These are phyloP conservation scores for Prunus campanulata DNA, from an alignment of 306 rosid genomes.

Conservation along the genomic window DNA sequence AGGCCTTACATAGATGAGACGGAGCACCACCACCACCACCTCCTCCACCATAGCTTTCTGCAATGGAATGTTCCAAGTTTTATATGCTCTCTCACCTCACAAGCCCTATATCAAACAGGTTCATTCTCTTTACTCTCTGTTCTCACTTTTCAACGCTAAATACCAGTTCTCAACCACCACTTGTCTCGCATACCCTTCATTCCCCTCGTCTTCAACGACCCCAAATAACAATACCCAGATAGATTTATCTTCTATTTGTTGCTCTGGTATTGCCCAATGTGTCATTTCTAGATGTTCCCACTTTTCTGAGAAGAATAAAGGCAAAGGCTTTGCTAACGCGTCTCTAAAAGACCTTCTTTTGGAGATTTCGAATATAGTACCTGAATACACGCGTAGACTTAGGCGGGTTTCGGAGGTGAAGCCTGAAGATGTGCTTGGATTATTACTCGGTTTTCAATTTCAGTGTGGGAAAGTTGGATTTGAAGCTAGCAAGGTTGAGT, in stretches of 20 bases:
- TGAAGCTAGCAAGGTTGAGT: conserved; percentile 51
- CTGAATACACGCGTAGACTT: conserved; percentile 54
- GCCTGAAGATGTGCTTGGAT: conserved; percentile 54
- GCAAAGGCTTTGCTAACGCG: conserved; percentile 28
- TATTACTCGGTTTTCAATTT: conserved; percentile 54
- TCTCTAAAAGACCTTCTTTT: conserved; percentile 52
- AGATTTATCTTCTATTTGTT: conserved; percentile 27
- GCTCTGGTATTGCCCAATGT: conserved; percentile 50
- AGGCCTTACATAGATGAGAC: conserved; percentile 14
- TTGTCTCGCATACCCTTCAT: conserved; percentile 12
- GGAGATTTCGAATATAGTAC: conserved; percentile 55
- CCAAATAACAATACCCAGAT: conserved; percentile 17
- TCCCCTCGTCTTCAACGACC: background rate
- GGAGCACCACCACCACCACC: background rate
- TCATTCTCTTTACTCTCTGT: conserved; percentile 22
- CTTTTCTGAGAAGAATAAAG: conserved; percentile 22
- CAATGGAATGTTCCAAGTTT: conserved; percentile 45
- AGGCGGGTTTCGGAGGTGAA: conserved; percentile 45
- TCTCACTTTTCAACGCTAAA: conserved; percentile 12
- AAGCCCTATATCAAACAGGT: conserved; percentile 28
- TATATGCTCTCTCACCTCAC: conserved; percentile 22
- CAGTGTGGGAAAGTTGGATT: conserved; percentile 29
- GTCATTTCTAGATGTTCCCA: conserved; percentile 35
- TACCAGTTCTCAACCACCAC: conserved; percentile 16
- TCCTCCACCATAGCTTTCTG: conserved; percentile 5